Evolutionary conservation across 805 yeast genomes (phyloP), one percentile per base, ranked within the genome.

Genomic region (Dipodascopsis uninucleata): DNA sequence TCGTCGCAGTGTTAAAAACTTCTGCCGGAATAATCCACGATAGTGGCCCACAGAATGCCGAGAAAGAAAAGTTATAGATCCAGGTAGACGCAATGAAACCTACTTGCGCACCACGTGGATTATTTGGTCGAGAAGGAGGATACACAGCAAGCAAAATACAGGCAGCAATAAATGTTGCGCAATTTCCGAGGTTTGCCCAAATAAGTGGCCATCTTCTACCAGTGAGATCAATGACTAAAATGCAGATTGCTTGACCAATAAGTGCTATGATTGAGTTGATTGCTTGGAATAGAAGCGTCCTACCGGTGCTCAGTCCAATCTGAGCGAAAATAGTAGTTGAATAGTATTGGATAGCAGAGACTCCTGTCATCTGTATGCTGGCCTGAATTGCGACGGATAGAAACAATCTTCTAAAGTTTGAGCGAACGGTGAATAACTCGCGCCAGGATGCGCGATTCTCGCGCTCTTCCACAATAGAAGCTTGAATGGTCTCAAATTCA

Each of bases 51-150:
- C 58, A 49, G 31, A 57, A 51, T 28, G 46, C 52, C 17, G 53
- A 40, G 52, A 61, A 61, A 22, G 56, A 53, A 32, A 61, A 58
- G 46, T 59, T 57, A 41, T 52, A 60, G 34, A 61, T 61, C 61
- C 62, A 61, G 14, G 62, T 59, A 17, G 56, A 42, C 1, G 58
- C 64, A 44, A 61, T 58, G 40, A 58, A 58, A n/a, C 61, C 62
- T 26, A 59, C 51, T 28, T 58, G 62, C 10, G 63, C 62, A 1
- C 53, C 34, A 37, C 61, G 43, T 8, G 33, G 29, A 36, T 51
- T 49, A 34, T 49, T 44, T 26, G 45, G 43, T 1, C 52, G 33
- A 2, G 41, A 48, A 21, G 60, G 56, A 25, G 61, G 61, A 46
- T 49, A 60, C 32, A 41, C 37, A 1, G 58, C 61, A 29, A 60